Conservation (phyloP, 352 stramenopile species). For the Pythium aristosporum region DNA sequence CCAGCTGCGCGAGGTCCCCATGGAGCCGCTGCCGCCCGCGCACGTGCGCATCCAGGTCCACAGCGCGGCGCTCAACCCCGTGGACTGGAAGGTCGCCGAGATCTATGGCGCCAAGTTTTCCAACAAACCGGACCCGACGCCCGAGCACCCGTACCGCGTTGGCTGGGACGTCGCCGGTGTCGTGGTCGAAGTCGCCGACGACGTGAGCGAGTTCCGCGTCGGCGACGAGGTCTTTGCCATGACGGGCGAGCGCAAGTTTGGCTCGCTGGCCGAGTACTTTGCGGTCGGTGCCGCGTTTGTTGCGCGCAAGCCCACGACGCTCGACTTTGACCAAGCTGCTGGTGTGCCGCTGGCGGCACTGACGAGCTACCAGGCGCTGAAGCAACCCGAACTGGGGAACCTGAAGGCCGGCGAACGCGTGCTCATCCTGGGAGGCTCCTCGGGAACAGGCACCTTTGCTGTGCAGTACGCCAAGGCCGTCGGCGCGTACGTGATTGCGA, state of each 20-base stretch:
- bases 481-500: slow-evolving; percentile 29
- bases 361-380: slow-evolving; percentile 41
- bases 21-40: slow-evolving; percentile 20
- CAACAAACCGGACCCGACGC: slow-evolving; percentile 15
- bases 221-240: slow-evolving; percentile 29
- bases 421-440: slow-evolving; percentile 45
- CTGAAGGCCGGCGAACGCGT: slow-evolving; percentile 41
- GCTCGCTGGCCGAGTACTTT: slow-evolving; percentile 44
- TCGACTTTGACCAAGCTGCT: slow-evolving; percentile 43
- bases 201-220: slow-evolving; percentile 27
- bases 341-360: slow-evolving; percentile 32
- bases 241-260: slow-evolving; percentile 11
- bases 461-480: slow-evolving; percentile 44
- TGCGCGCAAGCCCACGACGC: slow-evolving; percentile 39
- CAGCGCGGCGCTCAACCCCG: slow-evolving; percentile 34
- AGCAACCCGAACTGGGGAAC: slow-evolving; percentile 28
- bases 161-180: slow-evolving; percentile 41
- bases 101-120: slow-evolving; percentile 15
- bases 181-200: slow-evolving; percentile 31
- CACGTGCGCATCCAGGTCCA: slow-evolving; percentile 38
- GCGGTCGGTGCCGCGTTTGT: slow-evolving; percentile 36
- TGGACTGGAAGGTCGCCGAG: slow-evolving; percentile 30
- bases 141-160: slow-evolving; percentile 32
- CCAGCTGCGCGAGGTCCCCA: slow-evolving; percentile 25
- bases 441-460: slow-evolving; percentile 37